phyloP scores from a whole-genome alignment of 192 early-diverging fungal genomes.

The Coemansia sp. region DNA sequence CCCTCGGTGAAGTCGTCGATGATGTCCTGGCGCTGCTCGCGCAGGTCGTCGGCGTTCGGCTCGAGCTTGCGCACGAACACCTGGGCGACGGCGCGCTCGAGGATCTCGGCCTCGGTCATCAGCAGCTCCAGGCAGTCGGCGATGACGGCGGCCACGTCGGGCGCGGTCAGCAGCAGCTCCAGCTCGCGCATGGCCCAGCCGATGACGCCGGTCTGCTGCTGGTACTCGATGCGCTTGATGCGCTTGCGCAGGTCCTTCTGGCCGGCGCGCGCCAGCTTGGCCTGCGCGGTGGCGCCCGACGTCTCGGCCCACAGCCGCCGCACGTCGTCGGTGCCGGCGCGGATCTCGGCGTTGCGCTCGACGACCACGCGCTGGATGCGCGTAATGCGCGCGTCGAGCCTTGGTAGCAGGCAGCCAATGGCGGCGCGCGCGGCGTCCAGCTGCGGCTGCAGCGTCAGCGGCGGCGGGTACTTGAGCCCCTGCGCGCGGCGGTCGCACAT shows the following conservation, averaged over 20 bases:
- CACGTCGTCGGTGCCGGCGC: conserved; percentile 35
- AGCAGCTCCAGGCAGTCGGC: conserved; percentile 67
- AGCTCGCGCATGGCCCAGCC: conserved; percentile 63
- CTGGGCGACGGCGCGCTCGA: conserved; percentile 65
- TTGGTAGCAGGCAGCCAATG: conserved; percentile 43
- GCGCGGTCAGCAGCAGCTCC: conserved; percentile 59
- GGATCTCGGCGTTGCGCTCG: conserved; percentile 56
- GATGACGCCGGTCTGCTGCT: conserved; percentile 61
- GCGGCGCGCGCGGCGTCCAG: conserved; percentile 41
- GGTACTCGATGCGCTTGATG: conserved; percentile 64
- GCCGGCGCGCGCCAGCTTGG: conserved; percentile 61
- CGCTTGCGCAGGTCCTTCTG: conserved; percentile 73
- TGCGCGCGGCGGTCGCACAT: conserved; percentile 59
- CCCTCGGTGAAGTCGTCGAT: conserved; percentile 72
- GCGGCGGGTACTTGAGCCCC: conserved; percentile 56
- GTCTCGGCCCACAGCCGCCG: conserved; percentile 45
- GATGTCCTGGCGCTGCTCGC: conserved; percentile 62
- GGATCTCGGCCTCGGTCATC: conserved; percentile 75
- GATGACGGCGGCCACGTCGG: conserved; percentile 60
- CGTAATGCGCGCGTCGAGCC: conserved; percentile 48
- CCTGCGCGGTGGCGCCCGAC: conserved; percentile 57
- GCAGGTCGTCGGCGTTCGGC: conserved; percentile 52
- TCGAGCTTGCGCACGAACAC: conserved; percentile 65
- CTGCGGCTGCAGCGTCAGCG: conserved; percentile 53
- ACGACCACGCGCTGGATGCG: conserved; percentile 47